Evolutionary conservation across 2,329 filamentous ascomycete genomes (phyloP).

Genomic region (Botrytis elliptica): DNA sequence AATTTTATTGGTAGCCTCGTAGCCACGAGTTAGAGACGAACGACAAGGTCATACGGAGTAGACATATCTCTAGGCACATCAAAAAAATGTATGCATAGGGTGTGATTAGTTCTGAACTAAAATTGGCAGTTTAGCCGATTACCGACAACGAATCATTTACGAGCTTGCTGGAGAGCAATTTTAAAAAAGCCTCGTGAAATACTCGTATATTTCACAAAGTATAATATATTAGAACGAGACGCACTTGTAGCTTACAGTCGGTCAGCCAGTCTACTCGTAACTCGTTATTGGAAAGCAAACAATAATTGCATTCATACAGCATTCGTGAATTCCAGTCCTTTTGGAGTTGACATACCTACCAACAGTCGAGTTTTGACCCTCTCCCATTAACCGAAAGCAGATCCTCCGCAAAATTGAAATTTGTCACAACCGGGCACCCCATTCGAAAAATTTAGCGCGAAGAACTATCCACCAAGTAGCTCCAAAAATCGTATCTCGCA

Average conservation of each 20-base stretch:
- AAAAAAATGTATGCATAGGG: not conserved
- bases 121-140: not conserved
- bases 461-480: not conserved
- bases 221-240: not conserved
- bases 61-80: not conserved
- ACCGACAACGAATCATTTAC: not conserved
- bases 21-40: not conserved
- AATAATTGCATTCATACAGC: not conserved
- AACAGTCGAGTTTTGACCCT: slow-evolving; percentile 9
- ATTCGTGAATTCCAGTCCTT: not conserved
- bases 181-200: not conserved
- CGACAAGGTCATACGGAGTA: not conserved
- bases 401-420: not conserved
- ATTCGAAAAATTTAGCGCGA: not conserved
- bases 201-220: not conserved
- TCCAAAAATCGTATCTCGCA: not conserved
- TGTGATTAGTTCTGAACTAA: not conserved
- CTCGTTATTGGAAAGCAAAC: too few species aligned
- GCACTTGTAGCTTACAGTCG: not conserved
- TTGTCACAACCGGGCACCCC: not conserved
- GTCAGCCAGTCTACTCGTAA: too few species aligned
- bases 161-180: not conserved
- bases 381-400: not conserved
- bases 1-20: not conserved
- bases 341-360: not conserved